A percentile compares a stretch with the other conserved stretches of the same genome.
phyloP scores from a whole-genome alignment of 345 rosid species.

The Kernera saxatilis region DNA sequence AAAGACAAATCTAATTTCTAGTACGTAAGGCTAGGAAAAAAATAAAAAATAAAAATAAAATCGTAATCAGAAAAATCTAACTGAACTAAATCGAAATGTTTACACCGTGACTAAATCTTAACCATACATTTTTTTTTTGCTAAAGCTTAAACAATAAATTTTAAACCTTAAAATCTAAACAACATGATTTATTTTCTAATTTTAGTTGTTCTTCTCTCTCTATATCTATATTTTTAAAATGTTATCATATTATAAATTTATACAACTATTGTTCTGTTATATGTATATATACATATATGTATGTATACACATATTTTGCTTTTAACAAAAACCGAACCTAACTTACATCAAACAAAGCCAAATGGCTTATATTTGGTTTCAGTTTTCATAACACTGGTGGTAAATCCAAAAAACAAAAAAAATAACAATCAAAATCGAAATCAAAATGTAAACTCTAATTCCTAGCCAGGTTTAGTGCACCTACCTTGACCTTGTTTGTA shows the following conservation, averaged over 20 bases:
- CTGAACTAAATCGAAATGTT: not conserved
- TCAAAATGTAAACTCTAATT: not conserved
- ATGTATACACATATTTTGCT: no score
- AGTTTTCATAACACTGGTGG: not conserved
- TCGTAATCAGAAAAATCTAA: not conserved
- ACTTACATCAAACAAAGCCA: not conserved
- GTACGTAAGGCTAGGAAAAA: no score
- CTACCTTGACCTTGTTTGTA: constrained; percentile 77
- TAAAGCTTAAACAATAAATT: not conserved
- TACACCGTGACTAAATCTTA: not conserved
- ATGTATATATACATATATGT: no score
- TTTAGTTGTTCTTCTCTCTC: not conserved
- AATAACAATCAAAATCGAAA: not conserved
- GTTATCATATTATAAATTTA: no score
- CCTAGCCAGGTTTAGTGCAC: not conserved
- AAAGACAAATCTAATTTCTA: not conserved
- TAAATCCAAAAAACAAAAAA: not conserved
- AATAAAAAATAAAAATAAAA: not conserved
- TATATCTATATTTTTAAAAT: no score
- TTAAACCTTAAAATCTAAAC: not conserved
- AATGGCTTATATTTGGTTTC: not conserved
- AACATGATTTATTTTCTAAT: not conserved
- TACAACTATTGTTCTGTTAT: no score
- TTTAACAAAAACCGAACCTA: not conserved
- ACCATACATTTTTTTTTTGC: no score